Percentiles rank a stretch among this genome's conserved stretches.
phyloP scores from a whole-genome alignment of 257 asterid genomes.

The Nicotiana knightiana region DNA sequence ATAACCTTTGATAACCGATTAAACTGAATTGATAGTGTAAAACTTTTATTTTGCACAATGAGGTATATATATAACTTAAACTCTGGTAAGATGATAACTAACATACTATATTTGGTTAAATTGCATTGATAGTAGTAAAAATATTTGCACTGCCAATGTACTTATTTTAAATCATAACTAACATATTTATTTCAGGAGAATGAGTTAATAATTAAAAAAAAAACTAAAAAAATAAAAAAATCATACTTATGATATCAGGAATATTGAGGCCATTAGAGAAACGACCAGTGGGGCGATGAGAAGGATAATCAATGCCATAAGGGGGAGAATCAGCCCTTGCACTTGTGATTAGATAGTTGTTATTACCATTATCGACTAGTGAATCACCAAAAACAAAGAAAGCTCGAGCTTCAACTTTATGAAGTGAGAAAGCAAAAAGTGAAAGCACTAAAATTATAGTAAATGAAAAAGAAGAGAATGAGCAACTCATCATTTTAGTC shows the following conservation, averaged over 20 bases:
- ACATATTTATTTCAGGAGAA: neutral
- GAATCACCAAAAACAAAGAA: constrained; percentile 91
- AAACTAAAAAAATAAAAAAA: neutral
- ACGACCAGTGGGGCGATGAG: constrained; percentile 76
- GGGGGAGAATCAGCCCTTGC: constrained; percentile 90
- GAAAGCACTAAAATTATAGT: constrained; percentile 18
- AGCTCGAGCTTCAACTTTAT: constrained; percentile 48
- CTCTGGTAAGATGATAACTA: neutral
- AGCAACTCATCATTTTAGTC: constrained; percentile 29
- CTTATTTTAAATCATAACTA: neutral
- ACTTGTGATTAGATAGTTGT: constrained; percentile 58
- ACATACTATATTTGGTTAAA: neutral
- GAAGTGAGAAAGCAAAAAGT: neutral
- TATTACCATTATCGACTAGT: constrained; percentile 83
- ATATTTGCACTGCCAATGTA: neutral
- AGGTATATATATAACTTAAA: neutral
- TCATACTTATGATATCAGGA: constrained; percentile 64
- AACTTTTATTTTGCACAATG: neutral
- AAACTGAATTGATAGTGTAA: neutral
- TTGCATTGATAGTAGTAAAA: neutral
- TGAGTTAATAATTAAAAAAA: neutral
- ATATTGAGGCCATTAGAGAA: constrained; percentile 89
- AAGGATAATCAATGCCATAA: constrained; percentile 77
- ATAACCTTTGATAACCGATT: neutral
- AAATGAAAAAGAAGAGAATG: constrained; percentile 20